phyloP scores from a whole-genome alignment of 495 filamentous ascomycete genomes.

The Polyplosphaeria fusca region DNA sequence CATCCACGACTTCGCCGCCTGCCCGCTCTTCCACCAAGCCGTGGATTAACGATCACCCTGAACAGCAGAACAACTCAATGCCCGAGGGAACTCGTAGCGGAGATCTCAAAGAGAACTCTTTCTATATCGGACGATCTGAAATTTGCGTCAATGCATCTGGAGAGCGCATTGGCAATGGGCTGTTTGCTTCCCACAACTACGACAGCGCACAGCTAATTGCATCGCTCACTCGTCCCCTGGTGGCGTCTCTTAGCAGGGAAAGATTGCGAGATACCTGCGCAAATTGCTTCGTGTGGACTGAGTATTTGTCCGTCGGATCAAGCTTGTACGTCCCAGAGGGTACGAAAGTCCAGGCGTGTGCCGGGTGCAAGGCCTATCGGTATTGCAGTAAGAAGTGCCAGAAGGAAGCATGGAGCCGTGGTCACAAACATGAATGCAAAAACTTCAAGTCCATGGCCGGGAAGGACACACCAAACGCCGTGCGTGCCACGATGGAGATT shows the following conservation, averaged over 20 bases:
- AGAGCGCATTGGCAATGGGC: slow-evolving; percentile 33
- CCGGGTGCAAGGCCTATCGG: slow-evolving; percentile 57
- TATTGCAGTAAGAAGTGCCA: slow-evolving; percentile 70
- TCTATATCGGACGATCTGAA: slow-evolving; percentile 5
- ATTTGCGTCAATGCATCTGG: slow-evolving; percentile 1
- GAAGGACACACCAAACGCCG: slow-evolving; percentile 23
- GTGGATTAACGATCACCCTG: no score
- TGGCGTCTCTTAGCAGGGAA: slow-evolving; percentile 35
- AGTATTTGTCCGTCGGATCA: slow-evolving; percentile 28
- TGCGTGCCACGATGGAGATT: slow-evolving; percentile 28
- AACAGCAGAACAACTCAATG: no score
- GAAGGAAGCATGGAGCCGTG: slow-evolving; percentile 56
- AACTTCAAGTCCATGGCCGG: neutral
- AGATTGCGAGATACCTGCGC: slow-evolving; percentile 41
- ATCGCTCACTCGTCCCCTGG: slow-evolving; percentile 33
- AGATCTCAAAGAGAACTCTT: neutral
- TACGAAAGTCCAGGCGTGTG: slow-evolving; percentile 52
- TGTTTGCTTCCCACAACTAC: slow-evolving; percentile 38
- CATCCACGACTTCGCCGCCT: no score
- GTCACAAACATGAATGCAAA: slow-evolving; percentile 60
- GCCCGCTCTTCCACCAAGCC: no score
- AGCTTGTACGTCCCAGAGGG: slow-evolving; percentile 27
- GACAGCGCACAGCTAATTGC: slow-evolving; percentile 33
- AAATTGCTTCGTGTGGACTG: slow-evolving; percentile 42
- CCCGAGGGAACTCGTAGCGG: no score